Evolutionary conservation across 257 asterid genomes (phyloP).

Genomic region (Forsythia suspensa): DNA sequence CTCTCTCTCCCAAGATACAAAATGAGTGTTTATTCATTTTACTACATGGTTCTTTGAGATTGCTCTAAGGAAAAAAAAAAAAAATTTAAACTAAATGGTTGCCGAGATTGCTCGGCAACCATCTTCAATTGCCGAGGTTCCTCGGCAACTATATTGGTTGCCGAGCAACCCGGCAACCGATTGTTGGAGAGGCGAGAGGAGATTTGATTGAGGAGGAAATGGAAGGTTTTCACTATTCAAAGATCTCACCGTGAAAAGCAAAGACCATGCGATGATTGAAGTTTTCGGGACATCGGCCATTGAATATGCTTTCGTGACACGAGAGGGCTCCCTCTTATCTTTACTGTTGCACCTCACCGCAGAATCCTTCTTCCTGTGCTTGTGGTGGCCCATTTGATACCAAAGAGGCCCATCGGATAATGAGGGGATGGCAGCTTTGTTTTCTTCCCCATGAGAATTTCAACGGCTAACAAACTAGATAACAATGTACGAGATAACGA

Average conservation of each 20-base stretch:
- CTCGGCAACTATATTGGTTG: too few relatives aligned
- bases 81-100: too few relatives aligned
- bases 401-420: conserved; percentile 63
- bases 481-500: conserved; percentile 72
- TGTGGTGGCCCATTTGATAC: conserved; percentile 83
- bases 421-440: conserved; percentile 58
- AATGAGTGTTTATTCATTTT: too few relatives aligned
- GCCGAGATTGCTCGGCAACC: too few relatives aligned
- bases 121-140: too few relatives aligned
- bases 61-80: too few relatives aligned
- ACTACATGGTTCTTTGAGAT: too few relatives aligned
- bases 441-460: conserved; percentile 83
- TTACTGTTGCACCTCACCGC: conserved; percentile 51
- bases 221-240: conserved; percentile 56
- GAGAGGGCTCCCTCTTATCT: conserved; percentile 72
- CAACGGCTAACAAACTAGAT: conserved; percentile 74
- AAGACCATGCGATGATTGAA: conserved; percentile 63
- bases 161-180: too few relatives aligned
- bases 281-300: conserved; percentile 76
- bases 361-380: conserved; percentile 67
- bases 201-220: too few relatives aligned
- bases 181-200: too few relatives aligned
- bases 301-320: conserved; percentile 69
- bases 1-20: too few relatives aligned
- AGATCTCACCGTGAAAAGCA: conserved; percentile 75